These are phyloP conservation scores for Grifola frondosa DNA, from an alignment of 1,284 basidiomycete genomes.

Conservation along the genomic window DNA sequence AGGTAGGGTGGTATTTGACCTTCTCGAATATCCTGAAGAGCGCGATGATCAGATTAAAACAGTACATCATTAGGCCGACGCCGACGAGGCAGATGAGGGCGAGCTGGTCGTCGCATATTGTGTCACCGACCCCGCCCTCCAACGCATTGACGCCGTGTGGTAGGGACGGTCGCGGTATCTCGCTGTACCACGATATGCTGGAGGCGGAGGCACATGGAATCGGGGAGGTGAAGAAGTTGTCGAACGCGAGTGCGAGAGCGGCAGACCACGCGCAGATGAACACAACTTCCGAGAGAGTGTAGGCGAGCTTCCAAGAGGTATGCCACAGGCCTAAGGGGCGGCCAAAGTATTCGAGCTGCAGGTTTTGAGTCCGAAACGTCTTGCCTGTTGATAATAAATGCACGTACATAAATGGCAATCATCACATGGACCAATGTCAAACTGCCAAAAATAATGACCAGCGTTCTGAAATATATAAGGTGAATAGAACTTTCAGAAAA, in stretches of 20 bases:
- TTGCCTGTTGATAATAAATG: background rate
- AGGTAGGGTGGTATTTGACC: conserved; percentile 59
- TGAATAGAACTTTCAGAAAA: conserved; percentile 6
- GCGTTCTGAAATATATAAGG: conserved; percentile 49
- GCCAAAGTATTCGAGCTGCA: conserved; percentile 88
- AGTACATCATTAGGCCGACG: conserved; percentile 75
- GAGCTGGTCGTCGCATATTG: conserved; percentile 69
- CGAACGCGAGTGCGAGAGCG: conserved; percentile 83
- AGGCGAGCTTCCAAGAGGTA: conserved; percentile 77
- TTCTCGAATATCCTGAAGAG: conserved; percentile 88
- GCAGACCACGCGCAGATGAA: conserved; percentile 93
- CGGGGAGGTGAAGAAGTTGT: conserved; percentile 88
- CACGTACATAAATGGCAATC: conserved; percentile 74
- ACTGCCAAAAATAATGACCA: conserved; percentile 86
- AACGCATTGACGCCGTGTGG: conserved; percentile 37
- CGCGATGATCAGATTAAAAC: conserved; percentile 78
- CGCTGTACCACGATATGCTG: conserved; percentile 69
- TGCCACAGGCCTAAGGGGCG: conserved; percentile 88
- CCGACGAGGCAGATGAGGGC: conserved; percentile 74
- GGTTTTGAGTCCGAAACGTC: conserved; percentile 8
- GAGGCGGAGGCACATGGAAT: conserved; percentile 69
- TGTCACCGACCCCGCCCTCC: conserved; percentile 51
- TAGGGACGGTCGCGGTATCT: conserved; percentile 48
- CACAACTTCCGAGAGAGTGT: conserved; percentile 80
- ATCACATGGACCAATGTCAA: conserved; percentile 85